Evolutionary conservation across 768 basidiomycete genomes (phyloP), one percentile per base, ranked within the genome.

Genomic region (Podaxis sp.): DNA sequence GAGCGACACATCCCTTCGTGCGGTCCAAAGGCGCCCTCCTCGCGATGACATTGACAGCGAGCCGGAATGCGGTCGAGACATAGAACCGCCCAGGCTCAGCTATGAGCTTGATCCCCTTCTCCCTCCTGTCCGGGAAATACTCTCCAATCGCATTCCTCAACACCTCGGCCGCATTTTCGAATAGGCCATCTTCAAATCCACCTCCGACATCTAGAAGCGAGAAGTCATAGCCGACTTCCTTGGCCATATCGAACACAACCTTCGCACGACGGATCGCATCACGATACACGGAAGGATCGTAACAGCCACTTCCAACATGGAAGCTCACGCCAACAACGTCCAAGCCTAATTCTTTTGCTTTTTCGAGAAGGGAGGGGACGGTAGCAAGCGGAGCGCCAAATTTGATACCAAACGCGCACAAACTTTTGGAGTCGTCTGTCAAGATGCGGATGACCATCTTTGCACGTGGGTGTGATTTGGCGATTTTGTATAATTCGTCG

Each of bases 221-320:
- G 71, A 98, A 96, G 13, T 76, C 71, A 74, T 90, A 98, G 2
- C 97, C 97, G 6, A 79, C 86, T 50, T 85, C 85, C 55, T 77
- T 75, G 37, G 87, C 97, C 86, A 97, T 92, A 61, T 93, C 88
- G 73, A 98, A 99, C 18, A 89, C 93, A 5, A 79, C 73, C 11
- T 87, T 85, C 2, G 95, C 90, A 14, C 93, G 89, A 74, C 74
- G 82, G 63, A 98, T 82, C 27, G 97, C 97, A 72, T 97, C 95
- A 40, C 84, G 85, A 70, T 95, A 99, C 27, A 91, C 90, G 18
- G 84, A 77, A 18, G 95, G 87, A 73, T 98, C 95, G 71, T 93
- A 97, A 74, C 94, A 96, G 2, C 97, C 97, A 64, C 91, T 93
- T 4, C 97, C 97, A 50, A 98, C 97, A 72, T 98, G 97, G 83